Conservation (phyloP, 2,329 filamentous ascomycete species). For the Hypomyces rosellus region DNA sequence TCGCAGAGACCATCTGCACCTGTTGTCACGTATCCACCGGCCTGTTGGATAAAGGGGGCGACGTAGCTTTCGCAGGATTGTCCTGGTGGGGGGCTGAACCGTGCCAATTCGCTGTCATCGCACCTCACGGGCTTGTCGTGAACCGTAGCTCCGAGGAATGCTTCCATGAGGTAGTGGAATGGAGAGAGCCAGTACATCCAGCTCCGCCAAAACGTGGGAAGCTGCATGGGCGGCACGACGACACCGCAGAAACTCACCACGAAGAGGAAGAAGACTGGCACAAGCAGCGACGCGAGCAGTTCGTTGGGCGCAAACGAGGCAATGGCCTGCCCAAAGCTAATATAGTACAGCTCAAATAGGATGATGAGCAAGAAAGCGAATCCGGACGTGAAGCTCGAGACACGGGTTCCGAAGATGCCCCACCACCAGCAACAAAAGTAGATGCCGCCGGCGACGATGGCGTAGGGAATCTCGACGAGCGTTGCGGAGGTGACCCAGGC, state of each 20-base stretch:
- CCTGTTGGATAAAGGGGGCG: slow-evolving; percentile 41
- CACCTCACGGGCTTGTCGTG: slow-evolving; percentile 52
- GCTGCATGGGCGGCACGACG: slow-evolving; percentile 52
- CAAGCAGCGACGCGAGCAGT: slow-evolving; percentile 57
- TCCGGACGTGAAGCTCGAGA: slow-evolving; percentile 49
- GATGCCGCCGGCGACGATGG: slow-evolving; percentile 53
- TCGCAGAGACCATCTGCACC: slow-evolving; percentile 53
- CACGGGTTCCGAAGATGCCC: slow-evolving; percentile 42
- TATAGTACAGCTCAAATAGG: slow-evolving; percentile 60
- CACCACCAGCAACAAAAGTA: slow-evolving; percentile 51
- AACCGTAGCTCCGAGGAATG: slow-evolving; percentile 49
- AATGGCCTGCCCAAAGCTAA: slow-evolving; percentile 61
- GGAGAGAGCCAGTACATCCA: slow-evolving; percentile 65
- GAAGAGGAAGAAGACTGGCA: slow-evolving; percentile 65
- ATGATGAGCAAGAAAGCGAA: slow-evolving; percentile 59
- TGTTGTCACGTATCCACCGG: slow-evolving; percentile 55
- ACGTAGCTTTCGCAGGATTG: slow-evolving; percentile 57
- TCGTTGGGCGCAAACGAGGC: slow-evolving; percentile 62
- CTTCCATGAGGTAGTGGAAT: slow-evolving; percentile 61
- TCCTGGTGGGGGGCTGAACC: slow-evolving; percentile 52
- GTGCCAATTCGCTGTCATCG: slow-evolving; percentile 48
- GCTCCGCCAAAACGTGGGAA: slow-evolving; percentile 57
- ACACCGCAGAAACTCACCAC: slow-evolving; percentile 66
- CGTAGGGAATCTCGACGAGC: slow-evolving; percentile 64
- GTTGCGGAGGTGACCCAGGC: slow-evolving; percentile 62